Evolutionary conservation across 345 rosid species (phyloP), one percentile per base, ranked within the genome.

Genomic region (Leavenworthia alabamica): DNA sequence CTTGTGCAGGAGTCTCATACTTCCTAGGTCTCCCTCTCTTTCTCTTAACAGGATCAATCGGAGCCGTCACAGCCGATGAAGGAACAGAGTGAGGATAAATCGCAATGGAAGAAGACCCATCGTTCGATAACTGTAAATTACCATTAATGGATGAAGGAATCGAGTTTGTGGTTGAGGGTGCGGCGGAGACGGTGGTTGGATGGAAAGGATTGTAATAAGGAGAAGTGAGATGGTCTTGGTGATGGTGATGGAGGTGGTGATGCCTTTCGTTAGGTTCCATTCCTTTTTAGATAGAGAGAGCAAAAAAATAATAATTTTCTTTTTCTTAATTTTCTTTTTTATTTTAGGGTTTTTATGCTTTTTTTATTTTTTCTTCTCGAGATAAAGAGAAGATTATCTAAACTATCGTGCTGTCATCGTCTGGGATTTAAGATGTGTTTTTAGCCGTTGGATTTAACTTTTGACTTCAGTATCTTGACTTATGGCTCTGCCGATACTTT

Each of bases 11-110:
- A 14, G 99, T 93, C 1, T 82, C 97, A 56, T 93, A 89, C 91
- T 93, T 93, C 77, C 99, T 77, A 5, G 97, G 99, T 37, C 99
- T 71, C 3, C 99, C 99, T 17, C 99, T 77, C 86, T 82, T 93
- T 78, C 91, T 75, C 81, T 74, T 81, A 2, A 84, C 73, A 0
- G 85, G 75, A 69, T 84, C 91, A 51, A 78, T 72, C 20, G 83
- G 82, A 13, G 80, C 80, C 31, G 78, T 73, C 61, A 80, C 80
- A 27, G 80, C 86, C 3, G 91, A 78, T 11, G 89, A 76, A 0
- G 97, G 81, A 12, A 82, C 79, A 0, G 95, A 78, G 82, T 75
- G 90, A 8, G 88, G 82, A 66, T 73, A 82, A 35, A 80, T 63
- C 76, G 51, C 60, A 83, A 36, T 43, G 45, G 36, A 50, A 44